A percentile compares a stretch with the other conserved stretches of the same genome.
These are phyloP conservation scores for Hydnomerulius pinastri DNA, from an alignment of 768 basidiomycete genomes.

Conservation along the genomic window DNA sequence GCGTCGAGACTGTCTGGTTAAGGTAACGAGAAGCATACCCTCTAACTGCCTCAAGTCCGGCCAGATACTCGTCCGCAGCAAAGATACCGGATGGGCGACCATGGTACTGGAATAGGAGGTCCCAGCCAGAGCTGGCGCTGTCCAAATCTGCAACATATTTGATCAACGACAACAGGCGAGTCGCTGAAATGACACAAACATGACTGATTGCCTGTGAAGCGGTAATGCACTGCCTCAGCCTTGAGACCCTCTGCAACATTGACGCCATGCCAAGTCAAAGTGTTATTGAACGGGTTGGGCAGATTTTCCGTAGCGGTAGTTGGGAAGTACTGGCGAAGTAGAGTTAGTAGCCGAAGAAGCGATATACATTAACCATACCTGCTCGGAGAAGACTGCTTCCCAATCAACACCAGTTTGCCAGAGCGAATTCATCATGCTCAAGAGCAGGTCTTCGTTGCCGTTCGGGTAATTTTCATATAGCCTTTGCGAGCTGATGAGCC, in stretches of 20 bases:
- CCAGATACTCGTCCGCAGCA: slow-evolving; percentile 58
- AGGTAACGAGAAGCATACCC: too few relatives aligned
- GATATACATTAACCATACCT: too few relatives aligned
- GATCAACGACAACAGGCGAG: not conserved
- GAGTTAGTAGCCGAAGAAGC: too few relatives aligned
- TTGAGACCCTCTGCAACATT: slow-evolving; percentile 62
- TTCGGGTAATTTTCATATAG: slow-evolving; percentile 4
- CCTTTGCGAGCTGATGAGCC: not conserved
- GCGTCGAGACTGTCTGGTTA: too few relatives aligned
- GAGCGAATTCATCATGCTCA: too few relatives aligned
- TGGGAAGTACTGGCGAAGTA: too few relatives aligned
- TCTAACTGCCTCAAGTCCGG: slow-evolving; percentile 54
- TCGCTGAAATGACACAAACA: slow-evolving; percentile 31
- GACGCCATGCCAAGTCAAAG: slow-evolving; percentile 56
- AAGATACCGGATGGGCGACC: slow-evolving; percentile 57
- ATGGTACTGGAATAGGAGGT: slow-evolving; percentile 58
- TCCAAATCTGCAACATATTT: slow-evolving; percentile 42
- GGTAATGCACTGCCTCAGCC: slow-evolving; percentile 52
- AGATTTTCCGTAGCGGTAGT: too few relatives aligned
- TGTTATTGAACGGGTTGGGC: slow-evolving; percentile 47
- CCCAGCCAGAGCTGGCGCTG: slow-evolving; percentile 52
- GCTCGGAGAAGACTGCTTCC: too few relatives aligned
- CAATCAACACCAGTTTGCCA: too few relatives aligned
- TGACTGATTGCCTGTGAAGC: slow-evolving; percentile 54
- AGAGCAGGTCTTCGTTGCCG: not conserved